Conservation (phyloP, 768 basidiomycete species). For the Botryobasidium botryosum region DNA sequence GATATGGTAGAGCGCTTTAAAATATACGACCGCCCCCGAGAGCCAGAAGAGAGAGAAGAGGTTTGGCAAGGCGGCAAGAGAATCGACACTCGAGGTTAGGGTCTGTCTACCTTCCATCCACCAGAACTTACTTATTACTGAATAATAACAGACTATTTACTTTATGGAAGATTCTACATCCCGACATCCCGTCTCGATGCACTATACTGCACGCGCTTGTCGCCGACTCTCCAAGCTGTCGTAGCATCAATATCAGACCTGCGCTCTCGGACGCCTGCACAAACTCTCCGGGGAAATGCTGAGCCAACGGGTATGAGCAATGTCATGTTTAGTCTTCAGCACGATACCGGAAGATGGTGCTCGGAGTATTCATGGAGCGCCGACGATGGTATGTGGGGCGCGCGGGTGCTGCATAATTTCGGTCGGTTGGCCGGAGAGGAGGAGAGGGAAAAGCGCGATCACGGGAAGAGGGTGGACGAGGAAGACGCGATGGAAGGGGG, state of each 20-base stretch:
- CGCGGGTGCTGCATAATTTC: conserved; percentile 82
- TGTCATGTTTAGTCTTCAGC: conserved; percentile 69
- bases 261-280: conserved; percentile 10
- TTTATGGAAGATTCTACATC: conserved; percentile 83
- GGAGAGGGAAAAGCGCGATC: conserved; percentile 22
- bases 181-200: conserved; percentile 82
- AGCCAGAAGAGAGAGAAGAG: conserved; percentile 62
- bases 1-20: conserved; percentile 81
- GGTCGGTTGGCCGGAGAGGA: conserved; percentile 38
- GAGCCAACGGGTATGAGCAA: conserved; percentile 21
- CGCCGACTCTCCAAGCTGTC: conserved; percentile 62
- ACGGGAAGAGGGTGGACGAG: conserved; percentile 75
- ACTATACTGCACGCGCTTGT: conserved; percentile 66
- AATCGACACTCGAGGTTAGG: conserved; percentile 56
- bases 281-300: conserved; percentile 3
- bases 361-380: conserved; percentile 91
- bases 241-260: conserved; percentile 71
- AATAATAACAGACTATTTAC: conserved; percentile 54
- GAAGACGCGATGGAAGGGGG: conserved; percentile 89
- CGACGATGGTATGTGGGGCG: conserved; percentile 85
- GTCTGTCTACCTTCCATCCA: not conserved
- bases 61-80: conserved; percentile 69
- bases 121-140: not conserved
- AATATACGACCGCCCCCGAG: conserved; percentile 63
- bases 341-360: conserved; percentile 84